Evolutionary conservation across 768 basidiomycete genomes (phyloP).

Genomic region (Fomitopsis pulvina): DNA sequence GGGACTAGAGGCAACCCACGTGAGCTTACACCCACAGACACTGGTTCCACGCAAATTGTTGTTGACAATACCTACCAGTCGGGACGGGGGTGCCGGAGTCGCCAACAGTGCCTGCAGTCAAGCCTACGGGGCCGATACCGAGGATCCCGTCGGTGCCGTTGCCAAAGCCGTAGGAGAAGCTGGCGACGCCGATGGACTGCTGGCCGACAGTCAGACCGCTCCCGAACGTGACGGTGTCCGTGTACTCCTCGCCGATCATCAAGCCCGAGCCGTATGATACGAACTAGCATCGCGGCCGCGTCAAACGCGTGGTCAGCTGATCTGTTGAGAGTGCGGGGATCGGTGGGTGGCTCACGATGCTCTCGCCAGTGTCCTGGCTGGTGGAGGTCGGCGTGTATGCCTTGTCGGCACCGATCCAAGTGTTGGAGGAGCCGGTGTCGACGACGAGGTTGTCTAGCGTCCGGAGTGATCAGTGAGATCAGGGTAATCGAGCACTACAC

Average conservation of each 20-base stretch:
- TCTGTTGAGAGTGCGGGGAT: no score
- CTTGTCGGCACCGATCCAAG: conserved; percentile 20
- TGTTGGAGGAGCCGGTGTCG: conserved; percentile 22
- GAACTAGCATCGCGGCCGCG: no score
- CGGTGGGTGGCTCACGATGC: conserved; percentile 49
- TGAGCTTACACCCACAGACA: no score
- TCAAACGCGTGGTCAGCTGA: no score
- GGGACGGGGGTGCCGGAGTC: conserved; percentile 9
- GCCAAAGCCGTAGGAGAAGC: conserved; percentile 33
- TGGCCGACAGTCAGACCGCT: conserved; percentile 38
- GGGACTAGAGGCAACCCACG: no score
- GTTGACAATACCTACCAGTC: conserved; percentile 12
- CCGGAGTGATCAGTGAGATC: no score
- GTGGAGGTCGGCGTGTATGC: conserved; percentile 15
- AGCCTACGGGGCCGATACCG: conserved; percentile 51
- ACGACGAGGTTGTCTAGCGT: conserved; percentile 12
- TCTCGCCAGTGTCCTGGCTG: conserved; percentile 36
- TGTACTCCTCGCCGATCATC: conserved; percentile 36
- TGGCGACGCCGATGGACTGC: conserved; percentile 65
- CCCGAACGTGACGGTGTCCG: conserved; percentile 49
- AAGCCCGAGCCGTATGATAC: conserved; percentile 55
- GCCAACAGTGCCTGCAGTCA: conserved; percentile 38
- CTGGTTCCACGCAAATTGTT: no score
- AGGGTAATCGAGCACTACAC: no score
- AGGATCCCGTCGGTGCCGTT: no score